Base-by-base conservation (phyloP, 192 early-diverging fungal species). In the Backusella sp. region DNA sequence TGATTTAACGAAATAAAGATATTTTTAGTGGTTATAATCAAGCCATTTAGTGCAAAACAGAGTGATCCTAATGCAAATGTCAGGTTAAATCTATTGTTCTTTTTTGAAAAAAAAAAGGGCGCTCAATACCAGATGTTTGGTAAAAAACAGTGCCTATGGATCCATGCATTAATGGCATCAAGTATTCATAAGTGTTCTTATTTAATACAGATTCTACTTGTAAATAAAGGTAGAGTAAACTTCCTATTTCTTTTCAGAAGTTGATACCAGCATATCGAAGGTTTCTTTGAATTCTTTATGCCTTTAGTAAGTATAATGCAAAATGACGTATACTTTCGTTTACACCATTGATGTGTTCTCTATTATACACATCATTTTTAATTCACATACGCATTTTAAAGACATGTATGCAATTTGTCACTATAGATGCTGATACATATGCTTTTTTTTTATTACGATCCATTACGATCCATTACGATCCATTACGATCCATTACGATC, bases 31-130 rank as follows among this genome's bases (percentile, higher is more conserved):
- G 49, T 12, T 70, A 23, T 28, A 68, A 42, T 19, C 65, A 56
- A 73, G 5, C 1, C 6, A 68, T 59, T 5, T 5, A 36, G 26
- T 52, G 67, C n/a, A 74, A 69, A 30, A 6, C 44, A 56, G 39
- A 36, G 26, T 52, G 77, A 79, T 62, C 26, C 69, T 28, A 17
- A 14, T 21, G 12, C 4, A 9, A 74, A 67, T 74, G 41, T 37
- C 42, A 30, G 28, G 6, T 37, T 74, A 23, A 30, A 41, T 68
- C 41, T 65, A 66, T 52, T 42, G 6, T 78, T 9, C 34, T 52
- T 11, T 34, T n/a, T n/a, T n/a, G n/a, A n/a, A n/a, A n/a, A 49
- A 21, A n/a, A 1, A 36, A 37, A 4, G n/a, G n/a, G 7, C 66
- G 19, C 8, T 3, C 23, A 6, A 26, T 34, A 7, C 56, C 56